A percentile compares a stretch with the other conserved stretches of the same genome.
Evolutionary conservation across 2,329 filamentous ascomycete genomes (phyloP).

Genomic region (Diaporthe sp.): DNA sequence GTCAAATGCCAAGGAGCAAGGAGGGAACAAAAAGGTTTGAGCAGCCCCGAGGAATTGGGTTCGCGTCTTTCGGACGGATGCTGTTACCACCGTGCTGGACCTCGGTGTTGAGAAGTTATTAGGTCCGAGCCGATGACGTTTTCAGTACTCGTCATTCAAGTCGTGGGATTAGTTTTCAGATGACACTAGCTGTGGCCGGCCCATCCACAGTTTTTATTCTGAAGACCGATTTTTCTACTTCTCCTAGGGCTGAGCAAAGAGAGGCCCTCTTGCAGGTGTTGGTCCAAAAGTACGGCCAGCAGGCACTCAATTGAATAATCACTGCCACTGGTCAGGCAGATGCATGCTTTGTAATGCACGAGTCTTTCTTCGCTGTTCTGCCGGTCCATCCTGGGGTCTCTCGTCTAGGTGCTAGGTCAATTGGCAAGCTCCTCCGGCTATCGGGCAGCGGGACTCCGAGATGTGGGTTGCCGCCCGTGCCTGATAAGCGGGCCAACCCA

Average conservation of each 20-base stretch:
- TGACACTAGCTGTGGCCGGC: neutral
- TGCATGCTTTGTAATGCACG: conserved; percentile 21
- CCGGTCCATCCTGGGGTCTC: conserved; percentile 5
- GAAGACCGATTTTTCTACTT: neutral
- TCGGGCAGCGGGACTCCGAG: conserved; percentile 9
- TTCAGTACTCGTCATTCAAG: conserved; percentile 9
- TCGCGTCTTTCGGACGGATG: conserved; percentile 18
- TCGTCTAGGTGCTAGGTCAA: neutral
- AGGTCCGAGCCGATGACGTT: conserved; percentile 29
- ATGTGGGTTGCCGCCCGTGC: conserved; percentile 1
- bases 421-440: conserved; percentile 16
- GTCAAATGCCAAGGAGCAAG: neutral
- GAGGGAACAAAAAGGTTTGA: neutral
- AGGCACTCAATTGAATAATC: conserved; percentile 6
- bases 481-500: conserved; percentile 21
- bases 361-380: conserved; percentile 9
- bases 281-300: neutral
- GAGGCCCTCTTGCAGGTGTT: neutral
- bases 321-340: conserved; percentile 1
- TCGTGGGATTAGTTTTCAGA: neutral
- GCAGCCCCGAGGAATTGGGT: neutral
- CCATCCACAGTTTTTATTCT: neutral
- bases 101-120: conserved; percentile 8
- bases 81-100: conserved; percentile 6
- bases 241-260: neutral